These are phyloP conservation scores for Paraconiothyrium brasiliense DNA, from an alignment of 2,329 filamentous ascomycete genomes.

Conservation along the genomic window DNA sequence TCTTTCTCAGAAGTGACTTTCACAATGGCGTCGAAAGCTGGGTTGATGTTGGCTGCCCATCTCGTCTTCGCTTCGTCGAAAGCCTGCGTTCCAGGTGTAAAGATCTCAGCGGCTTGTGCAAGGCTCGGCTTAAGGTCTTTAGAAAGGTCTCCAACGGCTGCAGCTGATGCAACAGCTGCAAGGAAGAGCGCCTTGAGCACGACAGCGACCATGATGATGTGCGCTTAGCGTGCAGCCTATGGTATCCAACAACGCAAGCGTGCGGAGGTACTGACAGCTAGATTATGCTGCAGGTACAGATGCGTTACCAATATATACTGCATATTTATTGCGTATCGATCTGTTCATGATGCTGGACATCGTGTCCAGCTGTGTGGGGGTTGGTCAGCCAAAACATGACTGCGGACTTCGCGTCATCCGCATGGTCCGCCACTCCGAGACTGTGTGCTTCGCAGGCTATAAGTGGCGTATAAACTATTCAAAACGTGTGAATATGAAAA, in stretches of 20 bases:
- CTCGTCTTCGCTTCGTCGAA: slow-evolving; percentile 12
- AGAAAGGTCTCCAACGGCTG: not conserved
- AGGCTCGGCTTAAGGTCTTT: slow-evolving; percentile 1
- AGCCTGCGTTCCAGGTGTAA: not conserved
- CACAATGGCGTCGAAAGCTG: slow-evolving; percentile 30
- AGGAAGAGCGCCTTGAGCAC: slow-evolving; percentile 1
- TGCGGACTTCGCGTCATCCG: slow-evolving; percentile 3
- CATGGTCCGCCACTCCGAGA: not conserved
- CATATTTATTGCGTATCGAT: not conserved
- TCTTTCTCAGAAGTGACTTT: slow-evolving; percentile 31
- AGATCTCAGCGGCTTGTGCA: not conserved
- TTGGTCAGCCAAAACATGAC: slow-evolving; percentile 6
- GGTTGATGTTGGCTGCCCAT: slow-evolving; percentile 30
- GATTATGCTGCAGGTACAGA: not conserved
- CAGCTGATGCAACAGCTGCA: not conserved
- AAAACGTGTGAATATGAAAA: no score
- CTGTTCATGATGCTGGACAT: not conserved
- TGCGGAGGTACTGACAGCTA: not conserved
- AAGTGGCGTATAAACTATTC: not conserved
- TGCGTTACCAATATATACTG: not conserved
- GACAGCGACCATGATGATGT: not conserved
- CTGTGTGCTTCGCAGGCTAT: not conserved
- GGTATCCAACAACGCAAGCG: not conserved
- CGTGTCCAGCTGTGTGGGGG: not conserved
- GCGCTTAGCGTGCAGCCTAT: not conserved